phyloP scores from a whole-genome alignment of 1,139 yeast genomes.

The Taphrina wiesneri region DNA sequence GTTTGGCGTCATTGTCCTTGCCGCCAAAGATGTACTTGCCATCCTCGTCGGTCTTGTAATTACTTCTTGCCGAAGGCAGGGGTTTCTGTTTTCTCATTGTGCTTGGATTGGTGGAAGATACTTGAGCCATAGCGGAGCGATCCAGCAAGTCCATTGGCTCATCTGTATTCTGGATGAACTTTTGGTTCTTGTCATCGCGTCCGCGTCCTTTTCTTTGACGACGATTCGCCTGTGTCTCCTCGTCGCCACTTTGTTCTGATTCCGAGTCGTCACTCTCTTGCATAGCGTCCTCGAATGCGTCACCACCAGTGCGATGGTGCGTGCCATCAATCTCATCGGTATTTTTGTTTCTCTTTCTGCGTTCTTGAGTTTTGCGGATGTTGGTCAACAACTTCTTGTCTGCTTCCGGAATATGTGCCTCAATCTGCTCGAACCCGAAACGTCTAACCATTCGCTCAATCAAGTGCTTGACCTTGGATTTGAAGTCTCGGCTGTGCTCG shows the following conservation, averaged over 20 bases:
- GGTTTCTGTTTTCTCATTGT: constrained; percentile 40
- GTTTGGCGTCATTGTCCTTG: constrained; percentile 44
- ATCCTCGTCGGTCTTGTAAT: constrained; percentile 52
- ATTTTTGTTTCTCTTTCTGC: constrained; percentile 67
- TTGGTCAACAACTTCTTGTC: constrained; percentile 69
- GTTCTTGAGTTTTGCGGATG: constrained; percentile 29
- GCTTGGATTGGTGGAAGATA: constrained; percentile 79
- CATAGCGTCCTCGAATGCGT: constrained; percentile 70
- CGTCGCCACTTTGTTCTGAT: constrained; percentile 39
- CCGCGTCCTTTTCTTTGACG: constrained; percentile 35
- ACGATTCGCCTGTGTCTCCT: constrained; percentile 26
- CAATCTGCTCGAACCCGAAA: constrained; percentile 80
- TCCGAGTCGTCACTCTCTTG: constrained; percentile 47
- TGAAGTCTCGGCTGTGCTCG: constrained; percentile 93
- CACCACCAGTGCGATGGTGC: neutral
- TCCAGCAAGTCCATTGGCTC: constrained; percentile 89
- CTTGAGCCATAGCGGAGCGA: constrained; percentile 77
- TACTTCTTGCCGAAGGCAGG: constrained; percentile 49
- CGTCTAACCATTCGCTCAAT: constrained; percentile 86
- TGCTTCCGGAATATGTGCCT: constrained; percentile 80
- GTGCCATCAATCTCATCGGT: constrained; percentile 53
- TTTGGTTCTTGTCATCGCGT: constrained; percentile 47
- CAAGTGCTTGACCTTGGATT: constrained; percentile 86
- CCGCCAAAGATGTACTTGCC: constrained; percentile 48
- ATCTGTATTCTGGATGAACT: constrained; percentile 69